phyloP scores from a whole-genome alignment of 2,329 filamentous ascomycete genomes.

The Sporothrix pseudoabietina region DNA sequence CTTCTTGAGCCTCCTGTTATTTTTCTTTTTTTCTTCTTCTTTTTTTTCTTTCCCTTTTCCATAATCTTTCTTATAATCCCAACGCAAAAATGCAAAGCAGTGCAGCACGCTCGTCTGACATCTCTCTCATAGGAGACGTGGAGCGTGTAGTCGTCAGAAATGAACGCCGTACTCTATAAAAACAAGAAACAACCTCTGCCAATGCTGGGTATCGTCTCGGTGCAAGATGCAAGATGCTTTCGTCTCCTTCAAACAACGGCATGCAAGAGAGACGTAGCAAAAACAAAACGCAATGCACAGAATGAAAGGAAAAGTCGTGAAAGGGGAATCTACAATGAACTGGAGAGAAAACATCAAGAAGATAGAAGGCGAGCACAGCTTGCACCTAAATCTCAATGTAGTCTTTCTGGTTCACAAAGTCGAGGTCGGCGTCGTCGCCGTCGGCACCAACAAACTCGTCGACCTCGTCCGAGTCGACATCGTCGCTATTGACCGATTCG shows the following conservation, averaged over 20 bases:
- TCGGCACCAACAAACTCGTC: constrained; percentile 65
- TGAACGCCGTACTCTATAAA: neutral
- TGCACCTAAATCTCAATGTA: constrained; percentile 53
- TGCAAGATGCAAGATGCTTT: neutral
- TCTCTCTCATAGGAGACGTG: neutral
- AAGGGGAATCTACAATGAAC: neutral
- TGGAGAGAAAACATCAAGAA: neutral
- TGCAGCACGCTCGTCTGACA: neutral
- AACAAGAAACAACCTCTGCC: constrained; percentile 20
- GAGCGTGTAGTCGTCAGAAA: neutral
- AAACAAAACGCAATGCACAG: neutral
- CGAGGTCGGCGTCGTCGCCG: constrained; percentile 53
- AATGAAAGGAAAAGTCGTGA: neutral
- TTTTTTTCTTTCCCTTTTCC: neutral
- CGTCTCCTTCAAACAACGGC: neutral
- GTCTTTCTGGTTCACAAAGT: constrained; percentile 61
- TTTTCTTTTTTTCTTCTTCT: neutral
- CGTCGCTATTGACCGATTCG: constrained; percentile 74
- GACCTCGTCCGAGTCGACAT: constrained; percentile 75
- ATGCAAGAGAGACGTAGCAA: neutral
- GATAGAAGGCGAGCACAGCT: too few relatives aligned
- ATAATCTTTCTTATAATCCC: neutral
- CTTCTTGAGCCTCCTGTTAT: neutral
- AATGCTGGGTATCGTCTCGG: constrained; percentile 19
- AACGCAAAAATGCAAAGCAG: neutral